phyloP scores from a whole-genome alignment of 2,329 filamentous ascomycete species.

The Xylariomycetidae sp. region DNA sequence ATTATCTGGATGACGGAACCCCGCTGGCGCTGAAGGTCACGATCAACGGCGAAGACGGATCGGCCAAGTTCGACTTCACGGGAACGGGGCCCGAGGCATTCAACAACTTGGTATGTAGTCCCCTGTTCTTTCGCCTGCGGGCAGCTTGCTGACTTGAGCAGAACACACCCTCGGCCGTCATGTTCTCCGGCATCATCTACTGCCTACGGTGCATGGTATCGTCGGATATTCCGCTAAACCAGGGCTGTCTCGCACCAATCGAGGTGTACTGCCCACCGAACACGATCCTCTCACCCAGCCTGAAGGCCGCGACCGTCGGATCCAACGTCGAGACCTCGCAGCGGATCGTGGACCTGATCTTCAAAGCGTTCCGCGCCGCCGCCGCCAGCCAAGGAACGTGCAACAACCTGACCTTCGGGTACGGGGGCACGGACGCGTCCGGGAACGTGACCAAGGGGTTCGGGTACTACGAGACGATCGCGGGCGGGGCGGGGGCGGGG shows the following conservation, averaged over 20 bases:
- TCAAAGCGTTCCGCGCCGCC: slow-evolving; percentile 69
- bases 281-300: slow-evolving; percentile 21
- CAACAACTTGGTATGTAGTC: slow-evolving; percentile 14
- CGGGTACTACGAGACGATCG: slow-evolving; percentile 72
- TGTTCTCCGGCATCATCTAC: slow-evolving; percentile 23
- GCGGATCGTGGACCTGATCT: slow-evolving; percentile 56
- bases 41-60: slow-evolving; percentile 62
- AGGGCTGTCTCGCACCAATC: slow-evolving; percentile 52
- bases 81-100: slow-evolving; percentile 46
- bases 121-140: not conserved
- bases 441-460: slow-evolving; percentile 42
- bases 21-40: slow-evolving; percentile 18
- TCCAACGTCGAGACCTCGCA: slow-evolving; percentile 25
- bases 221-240: slow-evolving; percentile 68
- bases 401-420: slow-evolving; percentile 76
- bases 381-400: slow-evolving; percentile 70
- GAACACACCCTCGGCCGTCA: slow-evolving; percentile 23
- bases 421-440: slow-evolving; percentile 36
- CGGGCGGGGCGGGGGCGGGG: slow-evolving; percentile 61
- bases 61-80: slow-evolving; percentile 51
- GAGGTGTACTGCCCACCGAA: slow-evolving; percentile 11
- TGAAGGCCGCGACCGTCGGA: slow-evolving; percentile 10
- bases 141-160: slow-evolving; percentile 1
- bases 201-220: slow-evolving; percentile 56
- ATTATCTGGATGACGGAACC: slow-evolving; percentile 64